Base-by-base conservation (phyloP, 2,329 filamentous ascomycete genomes). In the Simplicillium aogashimaense region DNA sequence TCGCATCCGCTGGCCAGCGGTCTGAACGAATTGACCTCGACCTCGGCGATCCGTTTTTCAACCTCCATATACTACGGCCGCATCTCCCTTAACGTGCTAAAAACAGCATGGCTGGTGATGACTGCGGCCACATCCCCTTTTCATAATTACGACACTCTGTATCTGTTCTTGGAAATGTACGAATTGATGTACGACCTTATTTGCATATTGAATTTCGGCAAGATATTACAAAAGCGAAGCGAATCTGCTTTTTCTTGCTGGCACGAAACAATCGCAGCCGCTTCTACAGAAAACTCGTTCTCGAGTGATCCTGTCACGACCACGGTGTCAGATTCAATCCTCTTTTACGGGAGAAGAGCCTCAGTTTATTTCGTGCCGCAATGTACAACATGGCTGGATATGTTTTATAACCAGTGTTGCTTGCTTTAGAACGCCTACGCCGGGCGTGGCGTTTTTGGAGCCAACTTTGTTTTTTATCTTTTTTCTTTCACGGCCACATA, bases 1-100 rank as follows among this genome's bases (percentile, higher is more conserved):
- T 51, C 79, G 81, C 47, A 72, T 76, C 40, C 70, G 83, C 41
- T 89, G 83, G 83, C 71, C 72, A 3, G 65, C 64, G 4, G 47
- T 64, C 14, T 65, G 43, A 53, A 33, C 16, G 16, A 25, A 5
- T 25, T 10, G 11, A 11, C n/a, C 14, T 16, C 11, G 5, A 17
- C n/a, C 37, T 37, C 20, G 18, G 31, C 35, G 20, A 25, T 25
- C 20, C 5, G 9, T 5, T 5, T 25, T 25, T 9, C 20, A 25
- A 25, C 20, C 20, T 25, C n/a, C 20, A 25, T 25, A 25, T 6
- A 6, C 5, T 25, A 25, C 20, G 20, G 20, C 20, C 20, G 9
- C 20, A 9, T 25, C 20, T 25, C 20, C 6, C 5, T 25, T 25
- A 9, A 9, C 20, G 9, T 25, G 20, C 20, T 25, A 25, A 25